Evolutionary conservation across 768 basidiomycete genomes (phyloP).

Genomic region (Pleurotus pulmonarius): DNA sequence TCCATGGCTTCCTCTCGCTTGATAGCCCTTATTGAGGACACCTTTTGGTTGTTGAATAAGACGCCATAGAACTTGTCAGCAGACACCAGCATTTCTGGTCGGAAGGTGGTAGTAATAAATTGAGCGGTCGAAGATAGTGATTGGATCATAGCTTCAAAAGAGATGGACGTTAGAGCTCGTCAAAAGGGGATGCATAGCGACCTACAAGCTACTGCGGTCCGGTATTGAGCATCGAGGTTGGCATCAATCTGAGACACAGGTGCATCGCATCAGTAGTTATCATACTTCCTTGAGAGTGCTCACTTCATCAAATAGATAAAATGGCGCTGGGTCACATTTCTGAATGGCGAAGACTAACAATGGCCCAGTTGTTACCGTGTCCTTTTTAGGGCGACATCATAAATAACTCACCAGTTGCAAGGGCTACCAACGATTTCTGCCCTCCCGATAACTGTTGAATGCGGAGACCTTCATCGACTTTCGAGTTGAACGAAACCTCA

Average conservation of each 20-base stretch:
- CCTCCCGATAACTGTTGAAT: conserved; percentile 98
- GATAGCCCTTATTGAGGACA: conserved; percentile 85
- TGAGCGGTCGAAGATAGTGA: conserved; percentile 84
- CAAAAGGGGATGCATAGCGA: background rate
- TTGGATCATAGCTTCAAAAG: conserved; percentile 80
- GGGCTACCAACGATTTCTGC: conserved; percentile 94
- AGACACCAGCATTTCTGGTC: conserved; percentile 93
- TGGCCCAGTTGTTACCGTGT: background rate
- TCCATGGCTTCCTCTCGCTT: conserved; percentile 88
- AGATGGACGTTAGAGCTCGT: background rate
- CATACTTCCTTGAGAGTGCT: background rate
- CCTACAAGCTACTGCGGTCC: conserved; percentile 93
- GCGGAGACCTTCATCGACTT: conserved; percentile 92
- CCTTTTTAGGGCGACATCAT: background rate
- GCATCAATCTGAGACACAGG: conserved; percentile 74
- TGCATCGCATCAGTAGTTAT: too few species aligned
- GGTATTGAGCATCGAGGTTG: conserved; percentile 95
- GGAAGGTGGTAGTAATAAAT: conserved; percentile 98
- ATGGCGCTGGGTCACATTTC: conserved; percentile 98
- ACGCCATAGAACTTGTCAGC: conserved; percentile 98
- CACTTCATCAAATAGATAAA: conserved; percentile 98
- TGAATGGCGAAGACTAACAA: conserved; percentile 91
- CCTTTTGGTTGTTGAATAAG: conserved; percentile 92
- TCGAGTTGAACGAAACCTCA: conserved; percentile 98
- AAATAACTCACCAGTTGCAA: conserved; percentile 69